Evolutionary conservation across 2,329 filamentous ascomycete species (phyloP).

Genomic region (Hirsutella rhossiliensis): DNA sequence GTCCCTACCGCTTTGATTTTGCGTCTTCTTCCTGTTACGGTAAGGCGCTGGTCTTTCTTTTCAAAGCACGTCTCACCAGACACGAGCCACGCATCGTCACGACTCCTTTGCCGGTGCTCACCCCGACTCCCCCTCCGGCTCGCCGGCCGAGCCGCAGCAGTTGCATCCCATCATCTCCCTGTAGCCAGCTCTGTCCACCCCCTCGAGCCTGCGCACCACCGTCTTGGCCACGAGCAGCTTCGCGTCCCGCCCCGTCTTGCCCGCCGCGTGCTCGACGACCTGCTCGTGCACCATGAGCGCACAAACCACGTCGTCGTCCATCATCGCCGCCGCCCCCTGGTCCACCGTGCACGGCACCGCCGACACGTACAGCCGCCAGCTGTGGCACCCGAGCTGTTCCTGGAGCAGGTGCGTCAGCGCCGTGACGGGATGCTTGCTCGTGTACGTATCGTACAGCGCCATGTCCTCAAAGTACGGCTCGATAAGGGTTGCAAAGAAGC

Average conservation of each 20-base stretch:
- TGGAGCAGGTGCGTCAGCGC: conserved; percentile 54
- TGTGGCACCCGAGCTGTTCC: conserved; percentile 50
- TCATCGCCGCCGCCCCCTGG: conserved; percentile 24
- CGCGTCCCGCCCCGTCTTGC: conserved; percentile 58
- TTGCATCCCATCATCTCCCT: conserved; percentile 47
- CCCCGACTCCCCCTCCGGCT: not conserved
- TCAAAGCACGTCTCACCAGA: too few relatives aligned
- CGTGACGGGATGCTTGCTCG: conserved; percentile 75
- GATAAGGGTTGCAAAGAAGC: conserved; percentile 68
- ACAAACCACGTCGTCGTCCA: conserved; percentile 46
- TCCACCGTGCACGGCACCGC: conserved; percentile 28
- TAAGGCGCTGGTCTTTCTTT: too few relatives aligned
- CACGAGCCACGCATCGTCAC: too few relatives aligned
- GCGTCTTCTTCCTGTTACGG: too few relatives aligned
- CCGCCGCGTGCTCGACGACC: conserved; percentile 49
- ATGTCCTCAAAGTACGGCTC: conserved; percentile 76
- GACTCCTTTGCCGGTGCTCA: not conserved
- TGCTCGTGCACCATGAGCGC: conserved; percentile 66
- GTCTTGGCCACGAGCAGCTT: conserved; percentile 54
- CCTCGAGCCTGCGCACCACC: conserved; percentile 36
- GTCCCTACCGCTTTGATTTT: too few relatives aligned
- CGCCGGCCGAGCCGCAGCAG: conserved; percentile 31
- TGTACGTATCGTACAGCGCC: conserved; percentile 75
- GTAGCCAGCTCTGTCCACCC: conserved; percentile 42
- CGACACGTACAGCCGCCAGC: conserved; percentile 42